These are phyloP conservation scores for Cochlearia excelsa DNA, from an alignment of 345 rosid species.

Conservation along the genomic window DNA sequence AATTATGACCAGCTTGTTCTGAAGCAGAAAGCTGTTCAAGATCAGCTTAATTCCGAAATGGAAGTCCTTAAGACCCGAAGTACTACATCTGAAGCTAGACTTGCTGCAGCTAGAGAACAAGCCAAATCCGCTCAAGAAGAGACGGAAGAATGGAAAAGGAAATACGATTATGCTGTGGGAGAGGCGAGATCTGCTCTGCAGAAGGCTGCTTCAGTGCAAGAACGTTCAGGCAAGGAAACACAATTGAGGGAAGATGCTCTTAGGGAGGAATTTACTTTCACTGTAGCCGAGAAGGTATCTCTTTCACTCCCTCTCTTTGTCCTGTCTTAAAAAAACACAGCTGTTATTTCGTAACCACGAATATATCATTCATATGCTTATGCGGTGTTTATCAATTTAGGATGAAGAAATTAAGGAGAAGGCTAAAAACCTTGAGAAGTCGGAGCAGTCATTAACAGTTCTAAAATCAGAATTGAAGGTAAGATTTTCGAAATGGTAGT, in stretches of 20 bases:
- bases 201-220: conserved; percentile 88
- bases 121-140: conserved; percentile 85
- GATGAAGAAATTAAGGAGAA: conserved; percentile 79
- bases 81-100: conserved; percentile 91
- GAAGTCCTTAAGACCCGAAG: conserved; percentile 72
- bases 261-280: conserved; percentile 64
- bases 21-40: conserved; percentile 76
- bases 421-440: conserved; percentile 61
- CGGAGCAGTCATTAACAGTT: conserved; percentile 77
- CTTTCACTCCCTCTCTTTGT: conserved; percentile 18
- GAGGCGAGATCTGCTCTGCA: conserved; percentile 88
- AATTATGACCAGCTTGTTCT: conserved; percentile 63
- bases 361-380: not conserved
- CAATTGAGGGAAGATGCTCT: conserved; percentile 86
- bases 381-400: conserved; percentile 41
- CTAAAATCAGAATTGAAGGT: conserved; percentile 87
- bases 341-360: not conserved
- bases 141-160: conserved; percentile 91
- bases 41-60: conserved; percentile 69
- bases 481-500: conserved; percentile 23
- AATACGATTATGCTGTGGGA: conserved; percentile 78
- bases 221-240: conserved; percentile 68
- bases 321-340: not conserved
- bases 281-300: conserved; percentile 66
- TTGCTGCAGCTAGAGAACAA: conserved; percentile 94